phyloP scores from a whole-genome alignment of 2,329 filamentous ascomycete species.

The Lecanoromycetidae sp. region DNA sequence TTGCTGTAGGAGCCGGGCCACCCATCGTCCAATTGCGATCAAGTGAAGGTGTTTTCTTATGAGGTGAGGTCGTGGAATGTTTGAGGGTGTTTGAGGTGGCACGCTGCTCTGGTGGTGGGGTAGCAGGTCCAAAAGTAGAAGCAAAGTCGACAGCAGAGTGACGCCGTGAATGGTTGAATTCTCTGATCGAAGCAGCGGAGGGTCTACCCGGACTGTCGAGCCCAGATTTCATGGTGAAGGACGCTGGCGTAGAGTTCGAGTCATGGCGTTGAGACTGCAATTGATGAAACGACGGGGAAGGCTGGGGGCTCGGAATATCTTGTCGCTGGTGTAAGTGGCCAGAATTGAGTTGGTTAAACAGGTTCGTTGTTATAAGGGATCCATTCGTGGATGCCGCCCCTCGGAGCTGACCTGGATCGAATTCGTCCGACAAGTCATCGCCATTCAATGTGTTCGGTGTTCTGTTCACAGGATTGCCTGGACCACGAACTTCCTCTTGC shows the following conservation, averaged over 20 bases:
- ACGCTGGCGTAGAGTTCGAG: conserved; percentile 32
- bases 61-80: conserved; percentile 23
- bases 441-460: conserved; percentile 24
- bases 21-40: conserved; percentile 48
- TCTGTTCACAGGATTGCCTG: conserved; percentile 23
- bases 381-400: conserved; percentile 26
- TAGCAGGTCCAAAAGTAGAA: conserved; percentile 20
- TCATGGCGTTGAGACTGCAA: conserved; percentile 19
- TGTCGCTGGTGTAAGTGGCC: background rate
- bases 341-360: background rate
- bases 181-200: conserved; percentile 70
- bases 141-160: conserved; percentile 77
- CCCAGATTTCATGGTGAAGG: conserved; percentile 32
- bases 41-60: conserved; percentile 47
- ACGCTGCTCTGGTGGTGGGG: conserved; percentile 7
- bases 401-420: conserved; percentile 31
- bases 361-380: conserved; percentile 24
- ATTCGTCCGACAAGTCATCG: conserved; percentile 32
- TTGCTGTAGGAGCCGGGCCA: conserved; percentile 25
- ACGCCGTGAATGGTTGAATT: conserved; percentile 70
- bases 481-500: conserved; percentile 65
- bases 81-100: conserved; percentile 8
- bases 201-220: conserved; percentile 41
- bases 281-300: conserved; percentile 14
- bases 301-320: conserved; percentile 7